phyloP scores from a whole-genome alignment of 441 rosid genomes.

The Gossypium davidsonii region DNA sequence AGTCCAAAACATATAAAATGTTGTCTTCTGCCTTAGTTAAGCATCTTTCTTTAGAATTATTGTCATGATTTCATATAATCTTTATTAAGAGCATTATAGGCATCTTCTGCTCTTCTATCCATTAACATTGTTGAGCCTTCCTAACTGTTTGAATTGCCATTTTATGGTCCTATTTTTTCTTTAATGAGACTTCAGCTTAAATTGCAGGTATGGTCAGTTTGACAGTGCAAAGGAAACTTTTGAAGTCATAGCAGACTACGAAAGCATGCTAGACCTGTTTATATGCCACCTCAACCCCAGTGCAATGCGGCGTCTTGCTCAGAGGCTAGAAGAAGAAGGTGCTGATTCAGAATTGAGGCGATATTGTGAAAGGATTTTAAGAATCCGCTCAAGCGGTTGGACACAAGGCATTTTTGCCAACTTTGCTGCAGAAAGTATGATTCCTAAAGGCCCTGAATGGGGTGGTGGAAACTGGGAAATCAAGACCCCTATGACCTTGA shows the following conservation, averaged over 20 bases:
- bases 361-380: slow-evolving; percentile 84
- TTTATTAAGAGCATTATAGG: neutral
- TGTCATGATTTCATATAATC: neutral
- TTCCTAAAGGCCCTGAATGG: slow-evolving; percentile 98
- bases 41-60: neutral
- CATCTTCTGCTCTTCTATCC: neutral
- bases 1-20: neutral
- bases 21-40: neutral
- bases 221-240: slow-evolving; percentile 95
- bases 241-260: slow-evolving; percentile 93
- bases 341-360: slow-evolving; percentile 86
- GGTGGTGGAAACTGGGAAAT: slow-evolving; percentile 99
- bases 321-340: slow-evolving; percentile 89
- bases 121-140: neutral
- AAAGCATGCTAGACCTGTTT: slow-evolving; percentile 91
- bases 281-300: slow-evolving; percentile 98
- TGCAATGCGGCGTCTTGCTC: slow-evolving; percentile 98
- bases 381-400: slow-evolving; percentile 93
- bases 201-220: slow-evolving; percentile 88
- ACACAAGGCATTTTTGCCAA: slow-evolving; percentile 97
- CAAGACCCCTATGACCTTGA: slow-evolving; percentile 74
- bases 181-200: slow-evolving; percentile 17
- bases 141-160: neutral
- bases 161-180: neutral
- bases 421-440: slow-evolving; percentile 99